Conservation (phyloP, 805 yeast species). For the Danielia oregonensis region DNA sequence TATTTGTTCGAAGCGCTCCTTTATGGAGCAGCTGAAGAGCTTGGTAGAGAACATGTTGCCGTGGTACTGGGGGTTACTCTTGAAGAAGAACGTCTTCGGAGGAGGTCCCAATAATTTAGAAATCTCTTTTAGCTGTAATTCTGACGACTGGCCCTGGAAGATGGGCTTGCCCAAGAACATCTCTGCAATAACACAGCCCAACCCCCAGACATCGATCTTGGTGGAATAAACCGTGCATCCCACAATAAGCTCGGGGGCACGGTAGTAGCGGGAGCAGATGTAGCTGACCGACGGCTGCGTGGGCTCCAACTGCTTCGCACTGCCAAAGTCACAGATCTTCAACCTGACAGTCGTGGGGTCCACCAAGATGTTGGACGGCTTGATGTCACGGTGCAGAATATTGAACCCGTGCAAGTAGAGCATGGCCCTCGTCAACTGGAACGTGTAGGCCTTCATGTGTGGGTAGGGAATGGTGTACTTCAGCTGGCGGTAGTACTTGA, state of each 20-base stretch:
- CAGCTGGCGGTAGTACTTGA: constrained; percentile 60
- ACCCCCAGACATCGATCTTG: constrained; percentile 95
- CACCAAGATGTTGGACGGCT: constrained; percentile 76
- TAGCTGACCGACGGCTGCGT: constrained; percentile 89
- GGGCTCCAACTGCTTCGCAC: constrained; percentile 74
- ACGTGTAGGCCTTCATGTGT: constrained; percentile 72
- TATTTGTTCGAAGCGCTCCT: constrained; percentile 43
- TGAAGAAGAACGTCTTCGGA: constrained; percentile 59
- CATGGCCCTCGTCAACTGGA: constrained; percentile 82
- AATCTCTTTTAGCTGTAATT: constrained; percentile 84
- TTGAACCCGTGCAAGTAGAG: constrained; percentile 76
- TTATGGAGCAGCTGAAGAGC: constrained; percentile 52
- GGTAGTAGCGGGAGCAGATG: constrained; percentile 91
- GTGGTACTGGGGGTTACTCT: constrained; percentile 69
- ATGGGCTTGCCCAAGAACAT: constrained; percentile 88
- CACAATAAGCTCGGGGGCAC: constrained; percentile 93
- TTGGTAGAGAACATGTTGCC: constrained; percentile 73
- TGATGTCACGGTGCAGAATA: constrained; percentile 79
- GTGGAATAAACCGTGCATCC: constrained; percentile 87
- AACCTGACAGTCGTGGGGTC: constrained; percentile 64
- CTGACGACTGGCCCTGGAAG: constrained; percentile 92
- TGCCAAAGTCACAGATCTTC: constrained; percentile 83
- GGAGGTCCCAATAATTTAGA: constrained; percentile 92
- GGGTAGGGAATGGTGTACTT: constrained; percentile 63
- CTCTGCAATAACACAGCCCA: constrained; percentile 96